A percentile compares a stretch with the other conserved stretches of the same genome.
Evolutionary conservation across 1,139 yeast genomes (phyloP).

Genomic region (Zygosaccharomyces sapae): DNA sequence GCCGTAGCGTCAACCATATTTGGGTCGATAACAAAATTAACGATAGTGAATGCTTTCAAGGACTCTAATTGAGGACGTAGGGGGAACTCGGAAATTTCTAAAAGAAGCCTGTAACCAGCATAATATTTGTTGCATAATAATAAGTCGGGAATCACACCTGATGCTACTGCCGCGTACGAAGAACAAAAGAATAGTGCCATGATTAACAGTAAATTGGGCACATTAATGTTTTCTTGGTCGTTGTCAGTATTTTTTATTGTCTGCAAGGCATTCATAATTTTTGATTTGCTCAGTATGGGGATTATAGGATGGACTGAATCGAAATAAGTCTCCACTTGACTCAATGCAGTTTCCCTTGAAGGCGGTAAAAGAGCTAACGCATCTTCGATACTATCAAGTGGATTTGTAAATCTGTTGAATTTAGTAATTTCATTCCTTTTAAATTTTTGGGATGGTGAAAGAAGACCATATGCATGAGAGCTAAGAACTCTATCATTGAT

Average conservation of each 20-base stretch:
- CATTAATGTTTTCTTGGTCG: slow-evolving; percentile 9
- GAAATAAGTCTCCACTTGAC: slow-evolving; percentile 22
- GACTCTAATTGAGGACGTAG: slow-evolving; percentile 20
- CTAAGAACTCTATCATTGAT: slow-evolving; percentile 24
- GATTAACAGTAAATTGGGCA: slow-evolving; percentile 16
- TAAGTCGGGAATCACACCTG: slow-evolving; percentile 21
- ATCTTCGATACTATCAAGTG: slow-evolving; percentile 16
- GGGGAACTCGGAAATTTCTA: slow-evolving; percentile 24
- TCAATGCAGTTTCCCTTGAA: slow-evolving; percentile 15
- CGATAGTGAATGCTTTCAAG: slow-evolving; percentile 22
- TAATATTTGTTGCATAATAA: slow-evolving; percentile 25
- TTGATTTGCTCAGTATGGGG: slow-evolving; percentile 21
- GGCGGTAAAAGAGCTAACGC: slow-evolving; percentile 20
- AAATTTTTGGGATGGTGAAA: slow-evolving; percentile 11
- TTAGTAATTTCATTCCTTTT: slow-evolving; percentile 23
- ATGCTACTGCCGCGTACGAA: slow-evolving; percentile 25
- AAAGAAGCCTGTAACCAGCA: slow-evolving; percentile 18
- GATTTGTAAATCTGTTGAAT: slow-evolving; percentile 16
- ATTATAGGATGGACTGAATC: slow-evolving; percentile 27
- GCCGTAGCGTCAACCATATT: slow-evolving; percentile 28
- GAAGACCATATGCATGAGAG: slow-evolving; percentile 13
- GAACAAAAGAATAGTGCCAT: slow-evolving; percentile 27
- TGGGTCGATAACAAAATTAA: slow-evolving; percentile 30
- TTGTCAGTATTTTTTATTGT: slow-evolving; percentile 12
- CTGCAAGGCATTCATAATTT: slow-evolving; percentile 7